Conservation (phyloP, 306 rosid species). For the Calophaca sinica region DNA sequence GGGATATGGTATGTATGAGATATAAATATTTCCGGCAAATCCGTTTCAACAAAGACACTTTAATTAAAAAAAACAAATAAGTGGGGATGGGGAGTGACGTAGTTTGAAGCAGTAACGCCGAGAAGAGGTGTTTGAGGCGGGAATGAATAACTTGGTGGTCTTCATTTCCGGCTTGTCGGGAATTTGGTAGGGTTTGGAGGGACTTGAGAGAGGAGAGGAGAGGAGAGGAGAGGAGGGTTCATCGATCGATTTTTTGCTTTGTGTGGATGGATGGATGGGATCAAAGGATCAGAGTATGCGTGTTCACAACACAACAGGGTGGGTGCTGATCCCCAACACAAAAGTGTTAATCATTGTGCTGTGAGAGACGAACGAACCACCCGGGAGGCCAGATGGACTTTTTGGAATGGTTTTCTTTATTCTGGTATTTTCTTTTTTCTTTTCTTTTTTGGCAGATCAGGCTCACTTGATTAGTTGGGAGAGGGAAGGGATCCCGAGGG, state of each 20-base stretch:
- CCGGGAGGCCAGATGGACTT: constrained; percentile 26
- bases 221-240: background rate
- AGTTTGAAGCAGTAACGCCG: too few species aligned
- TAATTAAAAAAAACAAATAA: background rate
- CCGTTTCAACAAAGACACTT: constrained; percentile 31
- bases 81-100: too few species aligned
- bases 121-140: too few species aligned
- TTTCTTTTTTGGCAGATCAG: background rate
- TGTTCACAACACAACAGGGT: constrained; percentile 21
- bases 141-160: background rate
- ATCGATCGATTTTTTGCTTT: background rate
- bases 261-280: constrained; percentile 8
- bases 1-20: background rate
- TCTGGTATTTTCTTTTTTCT: background rate
- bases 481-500: background rate
- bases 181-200: background rate
- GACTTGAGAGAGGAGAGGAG: too few species aligned
- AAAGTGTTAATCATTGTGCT: constrained; percentile 46
- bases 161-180: constrained; percentile 3
- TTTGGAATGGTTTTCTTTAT: background rate
- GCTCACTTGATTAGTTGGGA: background rate
- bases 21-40: constrained; percentile 36
- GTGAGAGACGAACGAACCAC: constrained; percentile 5
- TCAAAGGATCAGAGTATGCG: background rate
- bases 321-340: constrained; percentile 42